Conservation (phyloP, 129 eudicot species). For the Centella asiatica region DNA sequence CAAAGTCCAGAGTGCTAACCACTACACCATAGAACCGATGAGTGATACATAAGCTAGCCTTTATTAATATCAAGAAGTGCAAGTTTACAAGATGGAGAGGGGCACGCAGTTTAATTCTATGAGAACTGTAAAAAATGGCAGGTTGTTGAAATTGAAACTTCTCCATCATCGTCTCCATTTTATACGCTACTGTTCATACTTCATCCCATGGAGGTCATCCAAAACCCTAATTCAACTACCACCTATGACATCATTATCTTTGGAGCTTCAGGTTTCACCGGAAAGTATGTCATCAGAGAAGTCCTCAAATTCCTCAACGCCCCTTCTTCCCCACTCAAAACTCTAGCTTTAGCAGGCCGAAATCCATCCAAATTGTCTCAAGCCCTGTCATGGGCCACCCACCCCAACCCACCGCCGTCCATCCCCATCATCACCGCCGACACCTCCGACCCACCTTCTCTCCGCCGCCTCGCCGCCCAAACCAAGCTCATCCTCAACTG, state of each 20-base stretch:
- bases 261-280: conserved; percentile 97
- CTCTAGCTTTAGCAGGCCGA: conserved; percentile 86
- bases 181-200: too few species aligned
- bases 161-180: too few species aligned
- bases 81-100: background rate
- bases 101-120: conserved; percentile 1
- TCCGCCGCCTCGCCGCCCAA: conserved; percentile 52
- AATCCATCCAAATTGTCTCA: conserved; percentile 41
- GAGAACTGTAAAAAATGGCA: too few species aligned
- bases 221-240: conserved; percentile 7
- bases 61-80: too few species aligned
- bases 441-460: conserved; percentile 48
- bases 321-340: conserved; percentile 49
- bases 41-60: too few species aligned
- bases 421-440: conserved; percentile 61
- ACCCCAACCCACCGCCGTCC: conserved; percentile 45
- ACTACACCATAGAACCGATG: conserved; percentile 99
- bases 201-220: background rate
- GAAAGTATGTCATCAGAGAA: conserved; percentile 74
- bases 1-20: conserved; percentile 99
- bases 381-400: conserved; percentile 71
- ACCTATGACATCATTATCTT: conserved; percentile 57
- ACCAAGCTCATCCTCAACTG: conserved; percentile 69
- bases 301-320: conserved; percentile 70
- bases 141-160: too few species aligned